Conservation (phyloP, 176 grass and related monocot genomes). For the Aegilops longissima region DNA sequence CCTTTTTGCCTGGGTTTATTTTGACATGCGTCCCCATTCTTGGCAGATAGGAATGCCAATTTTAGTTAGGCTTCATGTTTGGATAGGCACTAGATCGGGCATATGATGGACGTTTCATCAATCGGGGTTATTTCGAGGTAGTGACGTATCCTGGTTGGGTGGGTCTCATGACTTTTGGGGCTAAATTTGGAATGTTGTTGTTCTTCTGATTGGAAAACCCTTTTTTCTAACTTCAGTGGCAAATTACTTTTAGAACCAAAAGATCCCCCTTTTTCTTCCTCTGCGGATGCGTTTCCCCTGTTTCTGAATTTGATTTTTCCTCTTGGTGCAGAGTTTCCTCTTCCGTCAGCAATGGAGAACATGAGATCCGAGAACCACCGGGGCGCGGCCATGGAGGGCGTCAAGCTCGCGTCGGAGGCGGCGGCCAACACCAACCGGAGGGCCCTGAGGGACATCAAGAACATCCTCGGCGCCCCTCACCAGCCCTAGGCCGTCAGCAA, state of each 20-base stretch:
- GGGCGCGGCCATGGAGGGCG: slow-evolving; percentile 47
- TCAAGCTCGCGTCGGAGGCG: slow-evolving; percentile 37
- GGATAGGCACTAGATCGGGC: slow-evolving; percentile 2
- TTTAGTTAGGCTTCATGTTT: slow-evolving; percentile 11
- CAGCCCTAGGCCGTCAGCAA: slow-evolving; percentile 53
- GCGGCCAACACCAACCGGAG: slow-evolving; percentile 41
- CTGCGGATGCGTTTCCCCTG: too few species aligned
- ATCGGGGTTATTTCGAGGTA: not conserved
- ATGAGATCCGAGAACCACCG: too few species aligned
- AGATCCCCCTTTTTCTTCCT: too few species aligned
- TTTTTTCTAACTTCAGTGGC: not conserved
- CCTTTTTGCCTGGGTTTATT: not conserved
- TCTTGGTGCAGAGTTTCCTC: too few species aligned
- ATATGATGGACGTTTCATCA: not conserved
- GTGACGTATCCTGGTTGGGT: not conserved
- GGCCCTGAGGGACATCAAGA: slow-evolving; percentile 61
- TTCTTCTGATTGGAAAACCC: not conserved
- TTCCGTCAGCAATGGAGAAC: too few species aligned
- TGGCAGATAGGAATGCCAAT: not conserved
- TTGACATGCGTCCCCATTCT: not conserved
- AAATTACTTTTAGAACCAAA: not conserved
- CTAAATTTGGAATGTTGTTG: not conserved
- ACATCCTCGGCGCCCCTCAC: slow-evolving; percentile 37
- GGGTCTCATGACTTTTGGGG: not conserved
- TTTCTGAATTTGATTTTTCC: too few species aligned